Base-by-base conservation (phyloP, 805 yeast species). In the Yamadazyma phyllophila region DNA sequence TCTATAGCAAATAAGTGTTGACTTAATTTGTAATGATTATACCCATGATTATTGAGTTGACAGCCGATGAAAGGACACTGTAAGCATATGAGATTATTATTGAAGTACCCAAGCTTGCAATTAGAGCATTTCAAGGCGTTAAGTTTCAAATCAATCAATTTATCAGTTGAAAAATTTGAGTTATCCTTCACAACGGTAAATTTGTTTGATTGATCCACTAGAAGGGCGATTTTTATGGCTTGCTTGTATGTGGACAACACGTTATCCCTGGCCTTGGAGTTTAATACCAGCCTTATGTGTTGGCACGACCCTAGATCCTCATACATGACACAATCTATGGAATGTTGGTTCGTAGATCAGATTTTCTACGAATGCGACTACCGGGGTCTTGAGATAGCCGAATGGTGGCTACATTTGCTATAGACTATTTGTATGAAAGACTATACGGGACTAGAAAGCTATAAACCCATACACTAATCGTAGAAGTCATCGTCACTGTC, bases 1-100 rank as follows among this genome's bases (percentile, higher is more conserved):
- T 85, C 90, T 32, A 88, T 83, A 36, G 70, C 71, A 51, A 69
- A 68, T 36, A 65, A 51, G 56, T 70, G 74, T 43, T 61, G 63
- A 39, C 59, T 62, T 12, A 55, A 41, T 50, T 60, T 64, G 46
- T 62, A 68, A 53, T 67, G 73, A 15, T 54, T 44, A 43, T 56
- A 53, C 5, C 66, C 67, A 51, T 69, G 74, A 41, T 55, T 49
- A 13, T 65, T 57, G 29, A 36, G 29, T 36, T 42, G 45, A 59
- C 95, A 87, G 1, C 92, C 92, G 44, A 83, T 80, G 58, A 80
- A 81, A 1, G 90, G 85, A 59, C 95, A 87, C 58, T 85, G 91
- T 33, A 87, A 61, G 61, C 96, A 87, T 17, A 70, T 66, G 73
- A 85, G 77, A 55, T 74, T 82, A 17, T 70, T 55, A 49, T 71